Base-by-base conservation (phyloP, 345 rosid species). In the Orychophragmus violaceus region DNA sequence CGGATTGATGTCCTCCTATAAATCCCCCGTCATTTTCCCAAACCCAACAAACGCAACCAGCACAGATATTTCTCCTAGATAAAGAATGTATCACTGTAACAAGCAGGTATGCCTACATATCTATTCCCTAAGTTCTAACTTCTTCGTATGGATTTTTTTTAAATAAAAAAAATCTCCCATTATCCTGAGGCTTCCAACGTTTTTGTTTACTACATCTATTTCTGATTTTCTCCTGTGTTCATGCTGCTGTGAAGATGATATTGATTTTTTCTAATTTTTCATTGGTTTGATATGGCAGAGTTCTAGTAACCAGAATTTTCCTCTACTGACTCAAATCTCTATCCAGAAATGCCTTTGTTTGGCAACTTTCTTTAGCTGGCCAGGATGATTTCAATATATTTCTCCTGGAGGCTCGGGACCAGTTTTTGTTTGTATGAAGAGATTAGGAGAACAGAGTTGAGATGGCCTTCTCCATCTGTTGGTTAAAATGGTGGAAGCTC, bases 21-120 rank as follows among this genome's bases (percentile, higher is more conserved):
- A n/a, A n/a, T n/a, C n/a, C n/a, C n/a, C n/a, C n/a, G n/a, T n/a
- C n/a, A n/a, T n/a, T n/a, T n/a, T n/a, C n/a, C n/a, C n/a, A n/a
- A n/a, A n/a, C n/a, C n/a, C n/a, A n/a, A n/a, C n/a, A n/a, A n/a
- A n/a, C n/a, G n/a, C n/a, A n/a, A n/a, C n/a, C n/a, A n/a, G n/a
- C n/a, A n/a, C n/a, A n/a, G n/a, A n/a, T n/a, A n/a, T n/a, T n/a
- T n/a, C n/a, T 89, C 79, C 62, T 92, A 45, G 98, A 92, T 77
- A 81, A 69, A 76, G 91, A 89, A 71, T 82, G 93, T 67, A 87
- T 92, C 79, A 74, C 68, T 51, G 50, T 92, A 48, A 82, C 89
- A 51, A 82, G 74, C 85, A 87, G 95, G 92, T 92, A 64, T 27
- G 50, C 62, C 56, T 50, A n/a, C 58, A 46, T 14, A 36, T 29